Conservation (phyloP, 495 filamentous ascomycete genomes). For the Xylaria flabelliformis region DNA sequence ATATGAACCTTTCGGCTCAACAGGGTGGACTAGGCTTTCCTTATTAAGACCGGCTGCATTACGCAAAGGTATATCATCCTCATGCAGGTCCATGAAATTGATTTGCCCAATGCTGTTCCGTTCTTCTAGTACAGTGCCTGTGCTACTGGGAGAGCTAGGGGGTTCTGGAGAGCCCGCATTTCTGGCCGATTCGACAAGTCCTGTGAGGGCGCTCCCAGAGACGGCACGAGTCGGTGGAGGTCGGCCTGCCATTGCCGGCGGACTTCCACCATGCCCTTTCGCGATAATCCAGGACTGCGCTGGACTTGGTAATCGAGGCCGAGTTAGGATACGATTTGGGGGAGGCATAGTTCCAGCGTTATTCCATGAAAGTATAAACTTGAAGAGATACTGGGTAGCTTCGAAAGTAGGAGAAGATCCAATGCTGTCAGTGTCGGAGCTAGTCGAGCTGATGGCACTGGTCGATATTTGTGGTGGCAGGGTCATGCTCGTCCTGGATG, state of each 20-base stretch:
- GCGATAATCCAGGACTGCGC: conserved; percentile 65
- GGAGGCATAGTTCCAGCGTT: conserved; percentile 38
- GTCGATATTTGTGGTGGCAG: conserved; percentile 28
- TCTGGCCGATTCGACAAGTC: conserved; percentile 52
- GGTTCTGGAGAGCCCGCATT: conserved; percentile 44
- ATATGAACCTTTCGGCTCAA: conserved; percentile 47
- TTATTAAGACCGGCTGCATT: conserved; percentile 29
- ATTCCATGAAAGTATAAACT: conserved; percentile 50
- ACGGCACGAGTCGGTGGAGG: conserved; percentile 52
- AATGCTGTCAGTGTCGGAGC: conserved; percentile 49
- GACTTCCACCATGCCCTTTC: conserved; percentile 45
- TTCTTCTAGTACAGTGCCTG: conserved; percentile 29
- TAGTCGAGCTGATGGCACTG: conserved; percentile 28
- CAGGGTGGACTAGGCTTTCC: conserved; percentile 43
- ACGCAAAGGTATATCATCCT: conserved; percentile 33
- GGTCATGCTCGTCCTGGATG: conserved; percentile 40
- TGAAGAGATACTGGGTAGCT: conserved; percentile 51
- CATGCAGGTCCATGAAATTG: conserved; percentile 29
- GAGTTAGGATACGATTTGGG: conserved; percentile 59
- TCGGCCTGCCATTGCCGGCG: conserved; percentile 45
- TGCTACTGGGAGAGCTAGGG: conserved; percentile 28
- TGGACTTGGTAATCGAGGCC: conserved; percentile 77
- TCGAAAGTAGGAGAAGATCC: conserved; percentile 54
- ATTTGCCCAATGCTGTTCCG: conserved; percentile 31
- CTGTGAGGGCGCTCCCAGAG: conserved; percentile 51